A percentile compares a stretch with the other conserved stretches of the same genome.
Evolutionary conservation across 1,284 basidiomycete species (phyloP).

Genomic region (Fomes fomentarius): DNA sequence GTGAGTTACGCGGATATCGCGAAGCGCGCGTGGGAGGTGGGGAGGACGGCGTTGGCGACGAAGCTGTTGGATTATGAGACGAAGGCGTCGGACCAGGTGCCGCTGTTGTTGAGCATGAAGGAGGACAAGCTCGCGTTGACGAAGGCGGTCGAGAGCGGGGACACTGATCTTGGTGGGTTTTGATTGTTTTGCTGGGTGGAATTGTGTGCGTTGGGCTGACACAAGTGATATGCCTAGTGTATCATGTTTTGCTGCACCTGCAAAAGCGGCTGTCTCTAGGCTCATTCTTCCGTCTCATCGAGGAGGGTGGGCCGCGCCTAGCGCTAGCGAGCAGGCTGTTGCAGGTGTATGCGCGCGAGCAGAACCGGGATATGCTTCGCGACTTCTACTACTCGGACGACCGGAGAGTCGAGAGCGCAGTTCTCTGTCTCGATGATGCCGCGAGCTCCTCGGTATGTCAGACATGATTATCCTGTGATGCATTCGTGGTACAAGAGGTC

Average conservation of each 20-base stretch:
- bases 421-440: slow-evolving; percentile 86
- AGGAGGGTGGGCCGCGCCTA: slow-evolving; percentile 81
- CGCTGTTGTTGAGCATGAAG: slow-evolving; percentile 91
- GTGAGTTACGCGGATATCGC: slow-evolving; percentile 97
- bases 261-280: slow-evolving; percentile 86
- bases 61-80: slow-evolving; percentile 94
- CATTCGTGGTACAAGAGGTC: too few relatives aligned
- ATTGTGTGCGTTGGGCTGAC: too few relatives aligned
- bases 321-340: slow-evolving; percentile 76
- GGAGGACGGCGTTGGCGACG: slow-evolving; percentile 84
- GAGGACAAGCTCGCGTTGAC: slow-evolving; percentile 87
- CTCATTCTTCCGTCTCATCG: slow-evolving; percentile 93
- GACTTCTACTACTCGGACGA: slow-evolving; percentile 99
- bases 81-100: slow-evolving; percentile 91
- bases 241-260: slow-evolving; percentile 87
- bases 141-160: slow-evolving; percentile 94
- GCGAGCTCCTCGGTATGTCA: slow-evolving; percentile 56
- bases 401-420: slow-evolving; percentile 88
- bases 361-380: slow-evolving; percentile 88
- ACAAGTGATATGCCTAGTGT: too few relatives aligned
- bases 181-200: neutral
- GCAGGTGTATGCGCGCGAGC: slow-evolving; percentile 88
- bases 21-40: slow-evolving; percentile 91
- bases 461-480: too few relatives aligned
- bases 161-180: slow-evolving; percentile 86